These are phyloP conservation scores for Lachnellula arida DNA, from an alignment of 2,329 filamentous ascomycete genomes.

Conservation along the genomic window DNA sequence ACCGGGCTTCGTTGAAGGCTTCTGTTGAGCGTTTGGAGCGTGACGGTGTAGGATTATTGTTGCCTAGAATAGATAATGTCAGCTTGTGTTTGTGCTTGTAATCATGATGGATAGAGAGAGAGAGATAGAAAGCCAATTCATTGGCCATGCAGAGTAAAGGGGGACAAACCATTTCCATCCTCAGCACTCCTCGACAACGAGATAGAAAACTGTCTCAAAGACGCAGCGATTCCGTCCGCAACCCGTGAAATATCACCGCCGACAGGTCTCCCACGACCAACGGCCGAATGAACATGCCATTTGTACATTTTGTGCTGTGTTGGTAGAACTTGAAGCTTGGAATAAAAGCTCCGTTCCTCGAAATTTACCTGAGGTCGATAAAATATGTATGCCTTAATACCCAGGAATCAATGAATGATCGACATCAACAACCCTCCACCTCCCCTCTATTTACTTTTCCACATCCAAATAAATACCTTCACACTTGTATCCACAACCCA, in stretches of 20 bases:
- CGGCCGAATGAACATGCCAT: conserved; percentile 32
- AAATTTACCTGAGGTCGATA: conserved; percentile 2
- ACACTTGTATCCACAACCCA: too few relatives aligned
- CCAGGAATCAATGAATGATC: conserved; percentile 9
- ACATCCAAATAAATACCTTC: background rate
- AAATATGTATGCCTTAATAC: conserved; percentile 1
- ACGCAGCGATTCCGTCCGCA: conserved; percentile 30
- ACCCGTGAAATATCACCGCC: conserved; percentile 26
- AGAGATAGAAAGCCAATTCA: background rate
- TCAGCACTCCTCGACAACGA: conserved; percentile 22
- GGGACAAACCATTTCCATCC: conserved; percentile 14
- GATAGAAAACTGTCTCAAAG: conserved; percentile 30
- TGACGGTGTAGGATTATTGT: conserved; percentile 3
- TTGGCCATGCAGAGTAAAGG: background rate
- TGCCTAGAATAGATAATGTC: background rate
- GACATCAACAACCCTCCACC: background rate
- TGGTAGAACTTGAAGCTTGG: conserved; percentile 2
- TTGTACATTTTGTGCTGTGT: conserved; percentile 31
- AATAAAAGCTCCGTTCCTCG: background rate
- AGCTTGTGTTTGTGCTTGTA: too few relatives aligned
- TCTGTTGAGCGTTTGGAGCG: conserved; percentile 19
- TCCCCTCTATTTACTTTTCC: background rate
- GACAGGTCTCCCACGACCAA: conserved; percentile 28
- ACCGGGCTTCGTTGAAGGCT: conserved; percentile 27
- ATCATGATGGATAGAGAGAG: background rate